Evolutionary conservation across 1,139 yeast species (phyloP), one percentile per base, ranked within the genome.

Genomic region (Debaryomyces coudertii): DNA sequence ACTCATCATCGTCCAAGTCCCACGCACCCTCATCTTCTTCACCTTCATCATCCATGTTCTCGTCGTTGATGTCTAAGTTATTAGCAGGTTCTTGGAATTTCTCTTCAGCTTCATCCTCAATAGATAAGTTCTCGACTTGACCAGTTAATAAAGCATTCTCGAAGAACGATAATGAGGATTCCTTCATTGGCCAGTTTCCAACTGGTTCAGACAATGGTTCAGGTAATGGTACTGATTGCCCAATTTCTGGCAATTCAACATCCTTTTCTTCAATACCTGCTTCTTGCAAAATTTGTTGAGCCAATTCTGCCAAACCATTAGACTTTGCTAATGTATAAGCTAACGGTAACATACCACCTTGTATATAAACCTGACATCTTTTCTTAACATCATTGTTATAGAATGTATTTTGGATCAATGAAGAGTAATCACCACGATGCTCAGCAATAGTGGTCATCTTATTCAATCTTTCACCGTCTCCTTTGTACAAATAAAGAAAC

Each of bases 241-340:
- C 82, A 40, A 69, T 57, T 45, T 76, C 82, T 5, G 95, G 95
- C 52, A 90, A 71, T 46, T 79, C 79, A 47, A 92, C 77, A 47
- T 87, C 88, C 44, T 73, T 73, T 54, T 81, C 90, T 29, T 77
- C 74, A 30, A 88, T 76, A 7, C 83, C 89, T 24, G 92, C 82
- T 54, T 87, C 85, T 40, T 78, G 79, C 54, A 92, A 73, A 47
- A 89, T 86, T 42, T 82, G 77, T 39, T 80, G 77, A 24, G 96
- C 96, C 48, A 85, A 72, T 35, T 83, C 92, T 35, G 76, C 80
- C 53, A 90, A 79, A 5, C 97, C 97, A 56, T 86, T 87, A 29
- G 95, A 77, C 66, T 88, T 89, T 23, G 99, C 98, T 52, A 92
- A 79, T 23, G 97, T 88, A 65, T 90, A 95, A 1, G 99, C 99